Evolutionary conservation across 2,329 filamentous ascomycete genomes (phyloP).

Genomic region (Fusarium virguliforme): DNA sequence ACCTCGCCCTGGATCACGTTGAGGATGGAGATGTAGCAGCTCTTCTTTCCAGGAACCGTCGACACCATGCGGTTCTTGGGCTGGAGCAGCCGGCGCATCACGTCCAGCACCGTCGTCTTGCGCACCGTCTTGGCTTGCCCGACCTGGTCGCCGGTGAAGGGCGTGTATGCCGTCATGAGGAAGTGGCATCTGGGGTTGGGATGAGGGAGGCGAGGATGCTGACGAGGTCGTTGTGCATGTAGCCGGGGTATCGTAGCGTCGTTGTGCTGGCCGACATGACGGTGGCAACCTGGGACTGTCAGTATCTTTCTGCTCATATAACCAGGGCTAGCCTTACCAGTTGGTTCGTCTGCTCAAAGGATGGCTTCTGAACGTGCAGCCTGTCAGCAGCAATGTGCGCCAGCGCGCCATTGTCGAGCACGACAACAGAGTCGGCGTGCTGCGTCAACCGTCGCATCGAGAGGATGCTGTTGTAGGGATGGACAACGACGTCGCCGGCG

Average conservation of each 20-base stretch:
- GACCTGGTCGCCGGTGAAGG: constrained; percentile 95
- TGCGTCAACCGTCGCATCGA: constrained; percentile 92
- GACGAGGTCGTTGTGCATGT: constrained; percentile 99
- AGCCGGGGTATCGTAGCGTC: constrained; percentile 95
- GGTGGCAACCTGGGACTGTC: constrained; percentile 78
- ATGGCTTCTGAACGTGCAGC: constrained; percentile 94
- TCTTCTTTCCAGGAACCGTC: constrained; percentile 94
- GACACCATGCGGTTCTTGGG: constrained; percentile 99
- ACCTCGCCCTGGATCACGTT: constrained; percentile 99
- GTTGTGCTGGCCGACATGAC: constrained; percentile 99
- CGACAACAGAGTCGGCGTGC: constrained; percentile 97
- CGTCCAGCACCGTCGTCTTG: constrained; percentile 97
- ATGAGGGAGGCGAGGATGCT: constrained; percentile 97
- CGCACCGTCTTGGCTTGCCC: constrained; percentile 98
- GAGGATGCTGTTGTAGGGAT: constrained; percentile 97
- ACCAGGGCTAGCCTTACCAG: constrained; percentile 69
- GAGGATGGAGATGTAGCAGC: constrained; percentile 98
- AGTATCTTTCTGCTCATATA: not conserved
- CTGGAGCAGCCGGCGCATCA: constrained; percentile 95
- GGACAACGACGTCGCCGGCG: constrained; percentile 91
- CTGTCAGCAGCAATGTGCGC: constrained; percentile 95
- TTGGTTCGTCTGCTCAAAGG: constrained; percentile 98
- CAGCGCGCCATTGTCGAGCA: constrained; percentile 94
- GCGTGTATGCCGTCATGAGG: constrained; percentile 98
- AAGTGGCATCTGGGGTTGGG: constrained; percentile 96